Percentiles rank a stretch among this genome's conserved stretches.
Conservation (phyloP, 2,329 filamentous ascomycete genomes). For the Dactylellina parvicollis region DNA sequence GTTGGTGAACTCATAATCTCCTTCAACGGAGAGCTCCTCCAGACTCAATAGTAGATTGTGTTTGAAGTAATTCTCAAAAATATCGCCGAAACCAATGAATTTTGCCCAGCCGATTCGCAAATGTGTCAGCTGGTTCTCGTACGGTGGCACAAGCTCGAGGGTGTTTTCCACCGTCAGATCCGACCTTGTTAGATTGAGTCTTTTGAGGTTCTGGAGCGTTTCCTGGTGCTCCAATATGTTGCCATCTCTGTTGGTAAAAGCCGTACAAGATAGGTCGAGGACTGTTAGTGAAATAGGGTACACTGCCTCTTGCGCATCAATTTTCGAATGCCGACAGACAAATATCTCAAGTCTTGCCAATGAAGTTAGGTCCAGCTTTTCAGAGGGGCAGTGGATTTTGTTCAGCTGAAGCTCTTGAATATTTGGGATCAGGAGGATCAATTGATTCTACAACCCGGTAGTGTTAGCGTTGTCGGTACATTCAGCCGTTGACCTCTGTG, state of each 20-base stretch:
- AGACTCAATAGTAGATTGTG: background rate
- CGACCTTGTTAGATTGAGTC: conserved; percentile 30
- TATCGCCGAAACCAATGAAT: conserved; percentile 18
- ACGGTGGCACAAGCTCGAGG: conserved; percentile 25
- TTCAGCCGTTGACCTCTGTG: background rate
- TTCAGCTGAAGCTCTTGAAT: conserved; percentile 35
- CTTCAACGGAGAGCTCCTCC: conserved; percentile 41
- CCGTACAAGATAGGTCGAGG: conserved; percentile 26
- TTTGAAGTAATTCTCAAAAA: conserved; percentile 12
- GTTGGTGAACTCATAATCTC: conserved; percentile 36
- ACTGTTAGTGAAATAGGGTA: conserved; percentile 25
- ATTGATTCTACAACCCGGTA: conserved; percentile 2
- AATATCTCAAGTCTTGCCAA: conserved; percentile 29
- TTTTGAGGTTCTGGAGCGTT: conserved; percentile 24
- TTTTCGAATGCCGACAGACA: conserved; percentile 22
- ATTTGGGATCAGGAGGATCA: conserved; percentile 15
- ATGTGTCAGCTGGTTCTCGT: conserved; percentile 27
- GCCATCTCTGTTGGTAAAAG: background rate
- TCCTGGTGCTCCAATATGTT: conserved; percentile 29
- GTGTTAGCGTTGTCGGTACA: background rate
- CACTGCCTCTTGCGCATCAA: background rate
- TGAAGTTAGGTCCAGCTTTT: conserved; percentile 15
- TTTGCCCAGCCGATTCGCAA: conserved; percentile 36
- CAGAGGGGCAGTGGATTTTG: background rate
- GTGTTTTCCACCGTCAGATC: conserved; percentile 3